Percentiles rank a stretch among this genome's conserved stretches.
Conservation (phyloP, 139 green algal species). For the Picochlorum sp. region DNA sequence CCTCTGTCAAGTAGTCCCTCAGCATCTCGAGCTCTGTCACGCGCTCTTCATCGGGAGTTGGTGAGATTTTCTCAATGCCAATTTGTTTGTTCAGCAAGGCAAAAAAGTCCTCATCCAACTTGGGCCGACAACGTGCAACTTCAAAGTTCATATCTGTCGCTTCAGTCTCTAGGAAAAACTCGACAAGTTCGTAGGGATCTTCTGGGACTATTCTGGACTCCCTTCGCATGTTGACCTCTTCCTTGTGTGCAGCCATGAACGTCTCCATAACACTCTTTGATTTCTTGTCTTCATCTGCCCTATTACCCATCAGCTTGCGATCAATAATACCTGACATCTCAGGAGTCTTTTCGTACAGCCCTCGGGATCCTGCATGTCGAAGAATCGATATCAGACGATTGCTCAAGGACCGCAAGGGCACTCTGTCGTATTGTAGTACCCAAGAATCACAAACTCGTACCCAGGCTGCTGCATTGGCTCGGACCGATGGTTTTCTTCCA, state of each 20-base stretch:
- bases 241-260: slow-evolving; percentile 12
- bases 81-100: slow-evolving; percentile 21
- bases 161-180: slow-evolving; percentile 82
- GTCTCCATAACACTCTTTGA: slow-evolving; percentile 36
- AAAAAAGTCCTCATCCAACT: slow-evolving; percentile 46
- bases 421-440: background rate
- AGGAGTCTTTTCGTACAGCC: slow-evolving; percentile 28
- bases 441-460: background rate
- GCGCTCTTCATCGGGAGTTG: slow-evolving; percentile 41
- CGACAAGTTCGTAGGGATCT: slow-evolving; percentile 45
- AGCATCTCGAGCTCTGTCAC: slow-evolving; percentile 80
- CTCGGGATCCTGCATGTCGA: slow-evolving; percentile 31
- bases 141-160: slow-evolving; percentile 83
- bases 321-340: slow-evolving; percentile 43
- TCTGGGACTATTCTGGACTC: slow-evolving; percentile 31
- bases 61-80: slow-evolving; percentile 38
- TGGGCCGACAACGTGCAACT: slow-evolving; percentile 54
- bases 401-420: too few relatives aligned
- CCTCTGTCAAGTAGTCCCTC: slow-evolving; percentile 62
- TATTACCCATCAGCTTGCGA: slow-evolving; percentile 42
- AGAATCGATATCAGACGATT: too few relatives aligned
- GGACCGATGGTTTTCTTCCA: background rate
- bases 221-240: slow-evolving; percentile 25
- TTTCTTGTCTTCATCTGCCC: slow-evolving; percentile 45
- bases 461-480: background rate